Evolutionary conservation across 495 filamentous ascomycete genomes (phyloP).

Genomic region (Penicilliopsis zonata): DNA sequence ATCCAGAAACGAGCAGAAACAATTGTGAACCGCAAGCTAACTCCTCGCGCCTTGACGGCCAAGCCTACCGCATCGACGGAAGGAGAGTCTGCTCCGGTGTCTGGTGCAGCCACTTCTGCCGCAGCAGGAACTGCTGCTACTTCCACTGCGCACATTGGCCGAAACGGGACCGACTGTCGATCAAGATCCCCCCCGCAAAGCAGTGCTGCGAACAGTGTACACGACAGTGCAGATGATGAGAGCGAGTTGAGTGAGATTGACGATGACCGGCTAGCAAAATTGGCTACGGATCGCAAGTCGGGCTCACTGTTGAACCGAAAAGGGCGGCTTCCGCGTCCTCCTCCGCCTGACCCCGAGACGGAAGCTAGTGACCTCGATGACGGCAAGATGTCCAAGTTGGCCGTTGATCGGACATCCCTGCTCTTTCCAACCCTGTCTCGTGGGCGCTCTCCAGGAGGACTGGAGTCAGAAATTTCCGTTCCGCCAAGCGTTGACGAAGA

Average conservation of each 20-base stretch:
- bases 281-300: slow-evolving; percentile 16
- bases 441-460: background rate
- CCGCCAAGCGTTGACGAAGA: slow-evolving; percentile 17
- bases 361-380: slow-evolving; percentile 41
- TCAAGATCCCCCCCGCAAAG: slow-evolving; percentile 15
- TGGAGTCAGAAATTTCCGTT: slow-evolving; percentile 15
- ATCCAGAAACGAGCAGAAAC: slow-evolving; percentile 51
- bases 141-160: slow-evolving; percentile 2
- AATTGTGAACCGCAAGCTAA: slow-evolving; percentile 32
- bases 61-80: slow-evolving; percentile 16
- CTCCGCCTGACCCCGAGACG: slow-evolving; percentile 13
- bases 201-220: slow-evolving; percentile 46
- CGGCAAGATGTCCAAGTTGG: slow-evolving; percentile 30
- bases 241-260: slow-evolving; percentile 66
- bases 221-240: slow-evolving; percentile 71
- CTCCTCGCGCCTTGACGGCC: slow-evolving; percentile 18
- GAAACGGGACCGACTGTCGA: slow-evolving; percentile 6
- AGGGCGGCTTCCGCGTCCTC: slow-evolving; percentile 12
- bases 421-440: background rate
- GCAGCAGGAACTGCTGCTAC: slow-evolving; percentile 11
- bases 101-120: slow-evolving; percentile 2
- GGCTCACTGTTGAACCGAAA: slow-evolving; percentile 25
- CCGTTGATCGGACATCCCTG: background rate
- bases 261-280: slow-evolving; percentile 35
- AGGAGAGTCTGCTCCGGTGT: slow-evolving; percentile 8